Evolutionary conservation across 1,139 yeast species (phyloP).

Genomic region (Suhomyces maxii): DNA sequence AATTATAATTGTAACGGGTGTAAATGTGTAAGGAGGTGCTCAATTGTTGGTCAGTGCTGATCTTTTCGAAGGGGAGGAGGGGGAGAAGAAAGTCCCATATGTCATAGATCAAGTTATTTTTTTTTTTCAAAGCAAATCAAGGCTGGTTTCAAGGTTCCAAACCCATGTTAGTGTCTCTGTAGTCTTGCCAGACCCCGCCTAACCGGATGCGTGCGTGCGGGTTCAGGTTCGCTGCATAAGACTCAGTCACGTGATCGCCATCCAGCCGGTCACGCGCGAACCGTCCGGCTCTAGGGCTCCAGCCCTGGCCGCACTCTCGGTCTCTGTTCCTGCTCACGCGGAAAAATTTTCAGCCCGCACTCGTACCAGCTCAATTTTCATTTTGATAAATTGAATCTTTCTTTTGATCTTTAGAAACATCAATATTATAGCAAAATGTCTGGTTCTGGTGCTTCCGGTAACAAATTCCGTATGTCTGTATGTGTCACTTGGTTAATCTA

Average conservation of each 20-base stretch:
- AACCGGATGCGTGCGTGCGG: too few relatives aligned
- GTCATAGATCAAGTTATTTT: too few relatives aligned
- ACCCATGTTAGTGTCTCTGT: too few relatives aligned
- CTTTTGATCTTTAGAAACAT: slow-evolving; percentile 10
- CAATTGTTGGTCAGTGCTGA: too few relatives aligned
- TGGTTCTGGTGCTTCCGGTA: slow-evolving; percentile 97
- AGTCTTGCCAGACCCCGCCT: too few relatives aligned
- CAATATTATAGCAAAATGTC: slow-evolving; percentile 50
- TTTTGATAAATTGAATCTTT: slow-evolving; percentile 4
- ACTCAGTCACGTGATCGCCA: background rate
- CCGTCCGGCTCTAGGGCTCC: slow-evolving; percentile 2
- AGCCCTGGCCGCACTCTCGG: slow-evolving; percentile 2
- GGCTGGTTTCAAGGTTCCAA: too few relatives aligned
- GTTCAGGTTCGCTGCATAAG: background rate
- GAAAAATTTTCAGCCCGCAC: slow-evolving; percentile 10
- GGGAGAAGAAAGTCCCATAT: too few relatives aligned
- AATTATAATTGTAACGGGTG: too few relatives aligned
- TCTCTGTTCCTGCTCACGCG: slow-evolving; percentile 1
- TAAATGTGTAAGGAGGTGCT: too few relatives aligned
- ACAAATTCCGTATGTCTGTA: slow-evolving; percentile 97
- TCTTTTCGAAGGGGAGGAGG: too few relatives aligned
- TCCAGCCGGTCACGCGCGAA: slow-evolving; percentile 1
- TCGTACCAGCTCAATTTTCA: slow-evolving; percentile 1
- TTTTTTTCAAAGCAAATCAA: too few relatives aligned
- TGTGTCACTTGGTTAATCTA: slow-evolving; percentile 46